Evolutionary conservation across 2,329 filamentous ascomycete genomes (phyloP).

Genomic region (Hypoxylon sp.): DNA sequence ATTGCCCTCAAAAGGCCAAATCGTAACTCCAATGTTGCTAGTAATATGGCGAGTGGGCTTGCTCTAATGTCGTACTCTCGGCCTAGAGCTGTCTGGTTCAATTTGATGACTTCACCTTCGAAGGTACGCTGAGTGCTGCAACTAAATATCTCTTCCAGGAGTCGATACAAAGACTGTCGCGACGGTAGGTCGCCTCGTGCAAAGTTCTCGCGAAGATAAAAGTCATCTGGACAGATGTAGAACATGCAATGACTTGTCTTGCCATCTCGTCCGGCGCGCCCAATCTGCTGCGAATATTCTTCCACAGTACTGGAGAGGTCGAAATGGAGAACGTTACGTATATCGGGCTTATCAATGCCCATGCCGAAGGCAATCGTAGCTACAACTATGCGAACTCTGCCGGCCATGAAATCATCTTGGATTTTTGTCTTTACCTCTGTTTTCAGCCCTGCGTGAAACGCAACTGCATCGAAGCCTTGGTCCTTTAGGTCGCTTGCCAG

Average conservation of each 20-base stretch:
- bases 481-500: constrained; percentile 51
- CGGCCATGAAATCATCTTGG: constrained; percentile 62
- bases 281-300: constrained; percentile 66
- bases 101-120: constrained; percentile 55
- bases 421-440: constrained; percentile 53
- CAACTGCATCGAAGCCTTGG: constrained; percentile 52
- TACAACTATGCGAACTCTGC: constrained; percentile 56
- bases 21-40: constrained; percentile 67
- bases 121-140: constrained; percentile 44
- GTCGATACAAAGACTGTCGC: constrained; percentile 53
- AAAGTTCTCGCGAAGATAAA: constrained; percentile 67
- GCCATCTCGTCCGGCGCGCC: constrained; percentile 64
- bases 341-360: constrained; percentile 66
- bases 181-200: constrained; percentile 68
- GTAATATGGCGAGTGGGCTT: constrained; percentile 61
- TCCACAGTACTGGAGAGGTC: constrained; percentile 61
- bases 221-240: constrained; percentile 65
- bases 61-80: constrained; percentile 62
- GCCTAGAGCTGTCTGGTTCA: constrained; percentile 55
- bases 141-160: constrained; percentile 63
- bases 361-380: constrained; percentile 68
- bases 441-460: constrained; percentile 62
- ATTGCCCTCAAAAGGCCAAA: constrained; percentile 64
- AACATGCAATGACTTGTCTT: constrained; percentile 63
- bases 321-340: constrained; percentile 64